Evolutionary conservation across 495 filamentous ascomycete genomes (phyloP), one percentile per base, ranked within the genome.

Genomic region (Xylaria sp.): DNA sequence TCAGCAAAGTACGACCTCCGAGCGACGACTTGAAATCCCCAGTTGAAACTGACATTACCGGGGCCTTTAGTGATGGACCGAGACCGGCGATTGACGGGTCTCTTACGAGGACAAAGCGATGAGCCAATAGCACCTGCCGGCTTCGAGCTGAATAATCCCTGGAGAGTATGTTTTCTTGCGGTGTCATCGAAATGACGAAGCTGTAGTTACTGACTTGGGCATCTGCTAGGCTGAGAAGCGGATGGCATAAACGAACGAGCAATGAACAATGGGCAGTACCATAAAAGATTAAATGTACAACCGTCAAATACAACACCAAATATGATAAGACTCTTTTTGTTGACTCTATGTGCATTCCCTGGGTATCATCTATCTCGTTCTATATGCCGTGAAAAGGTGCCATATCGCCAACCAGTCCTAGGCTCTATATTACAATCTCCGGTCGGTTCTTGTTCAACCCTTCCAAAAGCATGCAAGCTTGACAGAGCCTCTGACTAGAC

Each of bases 101-200:
- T 80, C 61, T 75, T 92, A 76, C 87, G 97, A 84, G 97, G 94
- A 48, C 96, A 99, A 81, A 92, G 90, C 74, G 92, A 95, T 82
- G 91, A 90, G 61, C 84, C 89, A 61, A 79, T 85, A 69, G 96
- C 96, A 44, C 97, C 96, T 19, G 83, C 86, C 50, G 95, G 94
- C 44, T 99, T 97, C 84, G 95, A 97, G 77, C 74, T 97, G 76
- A 98, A 91, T 87, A 97, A 97, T 81, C 92, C 93, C 37, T 99
- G 97, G 97, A 95, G 89, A 88, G 84, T 86, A 82, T 52, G 68
- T 70, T 69, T 68, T 46, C 48, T 21, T 21, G 41, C 40, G 9
- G 2, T 24, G n/a, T 15, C 17, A 44, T 21, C 17, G 6, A 55
- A 64, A 40, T 8, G 19, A 44, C 6, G 21, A 50, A 19, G 19